A percentile compares a stretch with the other conserved stretches of the same genome.
phyloP scores from a whole-genome alignment of 2,329 filamentous ascomycete species.

The Aureobasidium sp. region DNA sequence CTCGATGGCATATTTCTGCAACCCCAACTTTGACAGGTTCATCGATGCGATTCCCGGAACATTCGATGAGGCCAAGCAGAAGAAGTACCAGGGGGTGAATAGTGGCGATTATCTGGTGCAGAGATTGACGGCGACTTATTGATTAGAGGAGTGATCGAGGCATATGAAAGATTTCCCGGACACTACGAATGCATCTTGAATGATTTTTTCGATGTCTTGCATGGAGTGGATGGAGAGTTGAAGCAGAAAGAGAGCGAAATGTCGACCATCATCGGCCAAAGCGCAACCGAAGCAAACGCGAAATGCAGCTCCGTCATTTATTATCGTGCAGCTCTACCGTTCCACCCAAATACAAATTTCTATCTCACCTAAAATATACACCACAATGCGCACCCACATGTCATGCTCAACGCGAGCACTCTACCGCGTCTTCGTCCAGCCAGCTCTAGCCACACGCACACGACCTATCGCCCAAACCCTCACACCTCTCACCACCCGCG shows the following conservation, averaged over 20 bases:
- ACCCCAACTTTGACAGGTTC: constrained; percentile 65
- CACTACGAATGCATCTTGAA: too few species aligned
- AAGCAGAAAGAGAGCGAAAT: not conserved
- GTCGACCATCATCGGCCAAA: not conserved
- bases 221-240: not conserved
- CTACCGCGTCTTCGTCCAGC: constrained; percentile 36
- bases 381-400: not conserved
- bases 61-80: constrained; percentile 53
- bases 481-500: not conserved
- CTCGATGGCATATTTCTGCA: constrained; percentile 89
- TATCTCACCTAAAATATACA: not conserved
- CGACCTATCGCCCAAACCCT: not conserved
- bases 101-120: constrained; percentile 74
- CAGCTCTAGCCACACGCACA: constrained; percentile 16
- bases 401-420: constrained; percentile 26
- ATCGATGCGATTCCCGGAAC: constrained; percentile 81
- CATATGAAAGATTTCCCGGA: too few species aligned
- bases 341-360: not conserved
- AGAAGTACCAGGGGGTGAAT: constrained; percentile 71
- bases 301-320: not conserved
- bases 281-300: not conserved
- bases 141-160: not conserved
- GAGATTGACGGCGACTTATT: constrained; percentile 63
- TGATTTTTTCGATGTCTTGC: too few species aligned
- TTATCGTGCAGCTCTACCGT: too few species aligned